A percentile compares a stretch with the other conserved stretches of the same genome.
Evolutionary conservation across 805 yeast species (phyloP).

Genomic region (Teunomyces lycoperdinae): DNA sequence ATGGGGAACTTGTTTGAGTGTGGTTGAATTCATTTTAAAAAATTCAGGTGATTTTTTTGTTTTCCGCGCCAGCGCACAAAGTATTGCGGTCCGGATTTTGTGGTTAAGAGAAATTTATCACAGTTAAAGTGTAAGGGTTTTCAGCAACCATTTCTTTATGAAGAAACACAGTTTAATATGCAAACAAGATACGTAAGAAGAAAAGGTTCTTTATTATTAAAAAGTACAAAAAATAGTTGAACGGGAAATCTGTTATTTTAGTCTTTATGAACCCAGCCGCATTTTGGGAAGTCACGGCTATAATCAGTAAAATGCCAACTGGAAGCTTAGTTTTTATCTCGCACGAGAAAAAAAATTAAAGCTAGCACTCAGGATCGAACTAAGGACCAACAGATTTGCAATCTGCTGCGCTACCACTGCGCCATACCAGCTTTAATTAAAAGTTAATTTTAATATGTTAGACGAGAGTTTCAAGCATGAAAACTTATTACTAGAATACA

Average conservation of each 20-base stretch:
- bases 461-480: no score
- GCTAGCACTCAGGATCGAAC: slow-evolving; percentile 96
- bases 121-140: no score
- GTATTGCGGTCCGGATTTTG: background rate
- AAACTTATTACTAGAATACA: no score
- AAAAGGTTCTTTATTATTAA: no score
- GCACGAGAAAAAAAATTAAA: slow-evolving; percentile 33
- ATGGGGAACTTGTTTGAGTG: background rate
- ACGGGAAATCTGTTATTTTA: no score
- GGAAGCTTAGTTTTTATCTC: background rate
- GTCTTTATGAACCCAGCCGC: no score
- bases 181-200: no score
- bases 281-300: no score
- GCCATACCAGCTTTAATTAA: slow-evolving; percentile 63
- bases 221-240: no score
- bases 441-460: background rate
- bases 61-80: background rate
- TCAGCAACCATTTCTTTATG: no score
- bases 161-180: no score
- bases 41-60: background rate
- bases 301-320: no score
- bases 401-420: slow-evolving; percentile 99
- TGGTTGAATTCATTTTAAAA: background rate
- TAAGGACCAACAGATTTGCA: slow-evolving; percentile 98
- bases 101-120: background rate